phyloP scores from a whole-genome alignment of 169 alveolate genomes.

The Theileria orientalis region DNA sequence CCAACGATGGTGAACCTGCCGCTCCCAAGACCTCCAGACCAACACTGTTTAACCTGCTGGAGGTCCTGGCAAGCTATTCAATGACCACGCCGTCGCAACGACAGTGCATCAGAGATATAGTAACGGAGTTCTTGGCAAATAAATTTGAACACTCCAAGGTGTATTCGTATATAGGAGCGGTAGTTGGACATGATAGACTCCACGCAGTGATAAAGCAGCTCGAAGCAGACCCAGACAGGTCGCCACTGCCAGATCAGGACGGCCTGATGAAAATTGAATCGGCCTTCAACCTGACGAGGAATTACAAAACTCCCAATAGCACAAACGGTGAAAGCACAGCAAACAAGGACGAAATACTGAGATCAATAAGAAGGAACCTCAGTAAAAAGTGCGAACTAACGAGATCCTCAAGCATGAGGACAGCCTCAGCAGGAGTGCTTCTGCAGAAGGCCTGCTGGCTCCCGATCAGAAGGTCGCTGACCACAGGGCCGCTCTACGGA shows the following conservation, averaged over 20 bases:
- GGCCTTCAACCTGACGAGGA: conserved; percentile 80
- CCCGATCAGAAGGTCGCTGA: conserved; percentile 73
- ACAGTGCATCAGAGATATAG: conserved; percentile 85
- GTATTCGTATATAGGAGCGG: conserved; percentile 85
- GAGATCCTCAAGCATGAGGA: conserved; percentile 20
- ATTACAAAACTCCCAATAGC: conserved; percentile 44
- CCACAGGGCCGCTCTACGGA: conserved; percentile 77
- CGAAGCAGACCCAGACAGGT: conserved; percentile 80
- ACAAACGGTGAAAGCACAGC: conserved; percentile 7
- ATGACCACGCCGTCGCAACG: conserved; percentile 88
- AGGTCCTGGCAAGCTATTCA: conserved; percentile 81
- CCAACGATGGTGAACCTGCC: conserved; percentile 11
- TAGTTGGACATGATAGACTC: conserved; percentile 83
- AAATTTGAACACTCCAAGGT: conserved; percentile 85
- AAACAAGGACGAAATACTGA: conserved; percentile 56
- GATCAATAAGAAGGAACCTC: conserved; percentile 56
- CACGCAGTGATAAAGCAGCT: conserved; percentile 79
- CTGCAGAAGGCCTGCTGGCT: conserved; percentile 75
- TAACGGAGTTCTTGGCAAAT: conserved; percentile 82
- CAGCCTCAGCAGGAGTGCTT: conserved; percentile 66
- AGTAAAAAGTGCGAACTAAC: conserved; percentile 27
- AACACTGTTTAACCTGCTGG: conserved; percentile 82
- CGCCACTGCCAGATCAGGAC: conserved; percentile 81
- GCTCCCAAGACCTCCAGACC: conserved; percentile 68
- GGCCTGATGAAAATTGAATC: conserved; percentile 82